These are phyloP conservation scores for Eucalyptus fibrosa DNA, from an alignment of 345 rosid species.

Conservation along the genomic window DNA sequence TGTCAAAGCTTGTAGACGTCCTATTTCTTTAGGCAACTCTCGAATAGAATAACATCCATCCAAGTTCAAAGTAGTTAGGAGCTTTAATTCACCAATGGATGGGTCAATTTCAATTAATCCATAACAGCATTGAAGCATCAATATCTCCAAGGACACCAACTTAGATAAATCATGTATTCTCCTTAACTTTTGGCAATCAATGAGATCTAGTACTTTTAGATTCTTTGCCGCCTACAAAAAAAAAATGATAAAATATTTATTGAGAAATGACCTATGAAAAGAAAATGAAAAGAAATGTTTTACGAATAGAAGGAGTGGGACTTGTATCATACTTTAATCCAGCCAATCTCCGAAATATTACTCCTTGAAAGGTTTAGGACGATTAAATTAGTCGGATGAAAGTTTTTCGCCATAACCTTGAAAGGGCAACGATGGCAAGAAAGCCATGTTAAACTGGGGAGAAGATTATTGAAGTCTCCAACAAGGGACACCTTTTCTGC, in stretches of 20 bases:
- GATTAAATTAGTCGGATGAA: not conserved
- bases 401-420: not conserved
- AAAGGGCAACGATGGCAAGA: not conserved
- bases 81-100: not conserved
- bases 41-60: not conserved
- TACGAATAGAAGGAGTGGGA: too few relatives aligned
- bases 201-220: too few relatives aligned
- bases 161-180: too few relatives aligned
- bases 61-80: not conserved
- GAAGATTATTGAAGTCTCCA: too few relatives aligned
- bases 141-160: not conserved
- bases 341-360: not conserved
- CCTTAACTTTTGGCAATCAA: fast-evolving
- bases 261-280: too few relatives aligned
- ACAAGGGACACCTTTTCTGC: not conserved
- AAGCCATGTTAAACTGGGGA: too few relatives aligned
- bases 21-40: not conserved
- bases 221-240: too few relatives aligned
- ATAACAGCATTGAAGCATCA: not conserved
- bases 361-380: not conserved
- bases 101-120: not conserved
- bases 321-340: not conserved
- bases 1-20: not conserved
- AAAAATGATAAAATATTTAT: too few relatives aligned
- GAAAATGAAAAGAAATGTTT: too few relatives aligned